These are phyloP conservation scores for Dendrobium nobile DNA, from an alignment of 106 monocot species.

Conservation along the genomic window DNA sequence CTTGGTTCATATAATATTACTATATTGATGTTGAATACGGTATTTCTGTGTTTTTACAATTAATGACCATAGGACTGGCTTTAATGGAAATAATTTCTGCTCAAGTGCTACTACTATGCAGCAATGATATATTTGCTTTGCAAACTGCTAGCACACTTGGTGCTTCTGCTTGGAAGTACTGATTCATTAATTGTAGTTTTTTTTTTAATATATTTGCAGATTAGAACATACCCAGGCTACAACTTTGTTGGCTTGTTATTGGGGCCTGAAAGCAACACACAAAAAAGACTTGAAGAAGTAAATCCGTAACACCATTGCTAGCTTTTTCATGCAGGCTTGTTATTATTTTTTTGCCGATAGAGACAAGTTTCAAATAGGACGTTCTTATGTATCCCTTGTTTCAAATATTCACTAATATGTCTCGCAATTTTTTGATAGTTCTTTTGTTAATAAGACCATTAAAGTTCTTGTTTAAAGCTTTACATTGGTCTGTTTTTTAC, in stretches of 20 bases:
- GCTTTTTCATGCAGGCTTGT: not conserved
- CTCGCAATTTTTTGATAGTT: not conserved
- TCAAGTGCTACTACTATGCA: too few species aligned
- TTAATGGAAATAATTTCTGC: too few species aligned
- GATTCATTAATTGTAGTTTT: not conserved
- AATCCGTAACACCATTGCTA: not conserved
- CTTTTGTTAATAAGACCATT: not conserved
- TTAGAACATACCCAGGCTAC: constrained; percentile 50
- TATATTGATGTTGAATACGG: not conserved
- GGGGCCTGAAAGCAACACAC: constrained; percentile 78
- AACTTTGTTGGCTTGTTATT: constrained; percentile 70
- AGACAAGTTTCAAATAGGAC: not conserved
- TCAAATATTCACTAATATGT: not conserved
- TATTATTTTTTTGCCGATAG: not conserved
- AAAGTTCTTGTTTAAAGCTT: not conserved
- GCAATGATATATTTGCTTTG: too few species aligned
- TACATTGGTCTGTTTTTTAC: not conserved
- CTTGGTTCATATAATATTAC: not conserved
- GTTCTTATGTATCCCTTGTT: not conserved
- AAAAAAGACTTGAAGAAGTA: constrained; percentile 88
- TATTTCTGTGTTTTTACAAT: not conserved
- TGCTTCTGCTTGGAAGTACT: not conserved
- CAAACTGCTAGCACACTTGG: not conserved
- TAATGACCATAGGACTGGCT: not conserved
- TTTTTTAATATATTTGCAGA: constrained; percentile 23